These are phyloP conservation scores for Capronia americana DNA, from an alignment of 2,329 filamentous ascomycete genomes.

Conservation along the genomic window DNA sequence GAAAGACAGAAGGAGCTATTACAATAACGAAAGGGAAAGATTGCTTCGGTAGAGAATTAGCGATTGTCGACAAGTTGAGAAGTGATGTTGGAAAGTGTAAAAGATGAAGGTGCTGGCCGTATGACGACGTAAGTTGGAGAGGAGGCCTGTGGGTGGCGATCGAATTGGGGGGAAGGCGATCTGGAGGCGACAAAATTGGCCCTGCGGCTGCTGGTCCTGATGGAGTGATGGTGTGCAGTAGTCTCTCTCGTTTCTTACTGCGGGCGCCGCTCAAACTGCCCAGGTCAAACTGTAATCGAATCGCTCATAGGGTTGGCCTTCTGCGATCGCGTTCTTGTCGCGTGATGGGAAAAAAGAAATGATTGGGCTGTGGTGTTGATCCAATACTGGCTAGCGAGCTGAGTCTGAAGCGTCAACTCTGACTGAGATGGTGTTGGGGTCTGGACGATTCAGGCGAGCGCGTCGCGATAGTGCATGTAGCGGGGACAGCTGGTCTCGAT, in stretches of 20 bases:
- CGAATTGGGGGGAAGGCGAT: conserved; percentile 19
- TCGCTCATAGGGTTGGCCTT: conserved; percentile 4
- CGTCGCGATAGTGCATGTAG: conserved; percentile 3
- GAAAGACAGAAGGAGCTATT: conserved; percentile 35
- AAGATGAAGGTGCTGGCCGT: conserved; percentile 18
- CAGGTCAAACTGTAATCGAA: conserved; percentile 7
- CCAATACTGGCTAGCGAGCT: conserved; percentile 17
- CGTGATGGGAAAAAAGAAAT: conserved; percentile 9
- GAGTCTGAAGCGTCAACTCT: conserved; percentile 8
- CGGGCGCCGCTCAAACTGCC: conserved; percentile 11
- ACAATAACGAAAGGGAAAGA: conserved; percentile 31
- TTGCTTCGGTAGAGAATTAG: conserved; percentile 25
- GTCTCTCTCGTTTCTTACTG: conserved; percentile 8
- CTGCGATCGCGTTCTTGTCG: conserved; percentile 10
- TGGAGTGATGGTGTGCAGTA: conserved; percentile 19
- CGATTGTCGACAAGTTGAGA: conserved; percentile 28
- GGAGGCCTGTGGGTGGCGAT: conserved; percentile 33
- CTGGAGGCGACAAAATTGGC: conserved; percentile 2
- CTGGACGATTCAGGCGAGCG: conserved; percentile 10
- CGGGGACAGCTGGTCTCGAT: conserved; percentile 12
- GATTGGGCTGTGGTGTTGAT: conserved; percentile 11
- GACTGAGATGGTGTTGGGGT: conserved; percentile 4
- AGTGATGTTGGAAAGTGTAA: conserved; percentile 25
- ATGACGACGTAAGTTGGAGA: conserved; percentile 34
- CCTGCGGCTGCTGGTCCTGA: conserved; percentile 1